phyloP scores from a whole-genome alignment of 768 basidiomycete genomes.

The Vararia minispora region DNA sequence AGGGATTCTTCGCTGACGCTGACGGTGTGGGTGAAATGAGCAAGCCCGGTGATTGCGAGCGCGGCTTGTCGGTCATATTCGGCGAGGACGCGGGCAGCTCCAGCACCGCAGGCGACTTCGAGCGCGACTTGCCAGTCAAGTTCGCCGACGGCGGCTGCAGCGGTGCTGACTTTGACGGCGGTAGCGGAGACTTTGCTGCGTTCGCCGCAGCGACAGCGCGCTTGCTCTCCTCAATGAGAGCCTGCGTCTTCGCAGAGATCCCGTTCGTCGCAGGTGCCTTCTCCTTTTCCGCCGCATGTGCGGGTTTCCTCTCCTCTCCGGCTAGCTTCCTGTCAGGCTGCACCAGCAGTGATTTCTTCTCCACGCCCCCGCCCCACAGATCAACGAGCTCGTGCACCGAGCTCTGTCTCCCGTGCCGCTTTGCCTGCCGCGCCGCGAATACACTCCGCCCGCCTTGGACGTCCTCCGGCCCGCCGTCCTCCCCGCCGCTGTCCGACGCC shows the following conservation, averaged over 20 bases:
- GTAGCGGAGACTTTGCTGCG: conserved; percentile 1
- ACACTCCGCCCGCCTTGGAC: conserved; percentile 19
- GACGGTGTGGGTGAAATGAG: no score
- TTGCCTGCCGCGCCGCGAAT: conserved; percentile 21
- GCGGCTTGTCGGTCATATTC: no score
- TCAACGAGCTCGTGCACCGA: conserved; percentile 80
- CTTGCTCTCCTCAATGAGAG: conserved; percentile 2
- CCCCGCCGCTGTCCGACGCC: conserved; percentile 25
- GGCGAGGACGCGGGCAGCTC: conserved; percentile 5
- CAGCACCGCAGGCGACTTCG: conserved; percentile 9
- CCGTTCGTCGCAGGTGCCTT: background rate
- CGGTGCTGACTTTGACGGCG: conserved; percentile 3
- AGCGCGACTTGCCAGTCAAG: conserved; percentile 9
- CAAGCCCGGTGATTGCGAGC: no score
- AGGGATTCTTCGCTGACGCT: background rate
- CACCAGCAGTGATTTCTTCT: no score
- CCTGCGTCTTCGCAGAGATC: background rate
- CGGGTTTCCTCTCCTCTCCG: no score
- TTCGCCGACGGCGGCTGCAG: background rate
- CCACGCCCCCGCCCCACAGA: conserved; percentile 55
- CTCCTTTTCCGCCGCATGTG: conserved; percentile 2
- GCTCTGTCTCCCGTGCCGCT: conserved; percentile 52
- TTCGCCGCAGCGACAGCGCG: no score
- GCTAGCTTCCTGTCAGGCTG: no score
- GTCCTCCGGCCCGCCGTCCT: conserved; percentile 46